Conservation (phyloP, 2,329 filamentous ascomycete genomes). For the Oidium heveae region DNA sequence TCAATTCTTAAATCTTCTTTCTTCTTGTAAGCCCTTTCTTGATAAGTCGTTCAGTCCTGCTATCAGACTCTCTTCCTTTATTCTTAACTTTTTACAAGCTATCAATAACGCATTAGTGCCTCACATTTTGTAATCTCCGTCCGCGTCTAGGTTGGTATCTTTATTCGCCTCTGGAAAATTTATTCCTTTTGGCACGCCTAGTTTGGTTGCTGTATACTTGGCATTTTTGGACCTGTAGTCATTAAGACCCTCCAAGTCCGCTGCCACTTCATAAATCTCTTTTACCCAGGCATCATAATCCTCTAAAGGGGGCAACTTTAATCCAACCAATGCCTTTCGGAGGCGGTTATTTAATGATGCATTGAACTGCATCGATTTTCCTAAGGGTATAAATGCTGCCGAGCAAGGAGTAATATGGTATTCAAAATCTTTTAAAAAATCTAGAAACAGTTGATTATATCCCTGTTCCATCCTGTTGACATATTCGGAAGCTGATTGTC, state of each 20-base stretch:
- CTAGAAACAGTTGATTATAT: background rate
- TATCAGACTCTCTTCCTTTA: too few species aligned
- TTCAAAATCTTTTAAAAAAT: background rate
- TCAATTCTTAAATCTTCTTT: too few species aligned
- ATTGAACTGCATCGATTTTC: background rate
- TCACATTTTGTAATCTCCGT: background rate
- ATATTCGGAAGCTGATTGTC: background rate
- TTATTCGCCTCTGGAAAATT: background rate
- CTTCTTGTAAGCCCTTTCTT: too few species aligned
- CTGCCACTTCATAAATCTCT: background rate
- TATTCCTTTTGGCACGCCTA: background rate
- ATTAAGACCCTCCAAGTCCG: background rate
- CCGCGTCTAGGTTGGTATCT: background rate
- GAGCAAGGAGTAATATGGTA: background rate
- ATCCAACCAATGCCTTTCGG: background rate
- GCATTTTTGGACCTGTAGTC: background rate
- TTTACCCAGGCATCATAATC: background rate
- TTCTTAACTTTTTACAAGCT: background rate
- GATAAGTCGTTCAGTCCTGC: too few species aligned
- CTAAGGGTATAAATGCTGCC: background rate
- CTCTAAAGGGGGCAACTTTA: background rate
- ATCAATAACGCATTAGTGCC: background rate
- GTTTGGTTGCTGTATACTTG: background rate
- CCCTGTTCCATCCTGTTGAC: background rate
- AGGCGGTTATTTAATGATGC: background rate